Base-by-base conservation (phyloP, 2,329 filamentous ascomycete genomes). In the Talaromyces pinophilus region DNA sequence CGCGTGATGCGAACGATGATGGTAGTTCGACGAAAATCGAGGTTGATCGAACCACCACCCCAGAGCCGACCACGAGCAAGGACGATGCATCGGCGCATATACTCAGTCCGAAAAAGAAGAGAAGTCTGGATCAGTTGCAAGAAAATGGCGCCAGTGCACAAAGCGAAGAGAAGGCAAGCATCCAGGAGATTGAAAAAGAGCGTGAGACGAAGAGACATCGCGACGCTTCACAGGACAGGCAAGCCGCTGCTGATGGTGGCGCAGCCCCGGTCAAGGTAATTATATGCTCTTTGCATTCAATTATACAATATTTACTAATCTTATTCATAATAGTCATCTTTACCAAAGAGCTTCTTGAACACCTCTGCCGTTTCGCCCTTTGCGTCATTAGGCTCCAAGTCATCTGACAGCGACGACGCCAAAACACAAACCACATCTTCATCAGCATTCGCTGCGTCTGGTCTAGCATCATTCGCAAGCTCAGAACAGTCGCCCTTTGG, bases 371-470 rank as follows among this genome's bases (percentile, higher is more conserved):
- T 80, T 17, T 82, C 81, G 15, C 79, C 81, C 5, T 82, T 83
- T 65, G 76, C 76, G 5, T 72, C 74, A 33, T 70, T 81, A 17
- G 72, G 71, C 48, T 67, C 72, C 6, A 69, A 73, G 22, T 68
- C 75, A 15, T 63, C 71, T 19, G 64, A 68, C n/a, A 67, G 54
- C 22, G 54, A 68, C 22, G 40, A 19, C 33, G 67, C 67, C 28
- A 74, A 71, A 52, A 67, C 72, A 48, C 66, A 70, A 55, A 67
- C 71, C 17, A 65, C 71, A 19, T 87, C 89, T 6, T 68, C 82
- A 13, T 85, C 86, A 10, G 86, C 88, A 5, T 93, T 93, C 75
- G 87, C 87, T 25, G 83, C 83, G 59, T 93, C 90, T 2, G 86
- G 85, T 19, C 88, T 93, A 73, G 86, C 88, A 62, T 87, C 88